Evolutionary conservation across 2,329 filamentous ascomycete genomes (phyloP), one percentile per base, ranked within the genome.

Genomic region (Beauveria scarabaeidicola): DNA sequence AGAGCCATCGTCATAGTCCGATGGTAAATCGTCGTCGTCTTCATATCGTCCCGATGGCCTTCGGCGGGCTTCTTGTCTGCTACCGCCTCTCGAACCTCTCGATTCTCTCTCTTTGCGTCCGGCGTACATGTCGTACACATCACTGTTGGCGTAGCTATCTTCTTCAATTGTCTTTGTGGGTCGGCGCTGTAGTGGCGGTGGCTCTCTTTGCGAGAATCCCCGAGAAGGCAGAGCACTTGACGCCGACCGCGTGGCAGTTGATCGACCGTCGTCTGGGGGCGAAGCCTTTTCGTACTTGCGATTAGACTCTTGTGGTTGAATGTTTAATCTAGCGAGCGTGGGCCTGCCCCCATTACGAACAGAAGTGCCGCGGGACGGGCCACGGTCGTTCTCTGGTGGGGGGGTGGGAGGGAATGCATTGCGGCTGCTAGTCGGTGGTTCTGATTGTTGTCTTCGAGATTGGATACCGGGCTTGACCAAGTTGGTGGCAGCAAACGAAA

Each of bases 401-500:
- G 94, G 94, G n/a, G 94, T 97, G n/a, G 94, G 94, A 19, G 94
- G 94, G 77, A 97, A 97, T 63, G 93, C 83, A 67, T 89, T 90
- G 67, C 91, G 86, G 69, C 83, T 84, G 64, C 85, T 78, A 64
- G 85, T 78, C 0, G 90, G 90, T 9, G 91, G 90, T 69, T 94
- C 91, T 19, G 90, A 94, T 69, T 94, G 90, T 68, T 95, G 90
- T 68, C 89, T 83, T 64, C 89, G 85, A 69, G 89, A 93, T 66
- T 83, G 82, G 38, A 97, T 78, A 53, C 89, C 89, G 36, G 90
- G 88, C 71, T 94, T 94, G 63, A 97, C 93, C 9, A 97, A 84
- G 67, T 97, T 96, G 43, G 91, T 91, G 5, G 93, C 93, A 27
- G 90, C 94, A 68, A 89, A 97, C 1, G 93, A 97, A 55, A 97